Evolutionary conservation across 1,139 yeast genomes (phyloP).

Genomic region (Magnusiomyces suaveolens): DNA sequence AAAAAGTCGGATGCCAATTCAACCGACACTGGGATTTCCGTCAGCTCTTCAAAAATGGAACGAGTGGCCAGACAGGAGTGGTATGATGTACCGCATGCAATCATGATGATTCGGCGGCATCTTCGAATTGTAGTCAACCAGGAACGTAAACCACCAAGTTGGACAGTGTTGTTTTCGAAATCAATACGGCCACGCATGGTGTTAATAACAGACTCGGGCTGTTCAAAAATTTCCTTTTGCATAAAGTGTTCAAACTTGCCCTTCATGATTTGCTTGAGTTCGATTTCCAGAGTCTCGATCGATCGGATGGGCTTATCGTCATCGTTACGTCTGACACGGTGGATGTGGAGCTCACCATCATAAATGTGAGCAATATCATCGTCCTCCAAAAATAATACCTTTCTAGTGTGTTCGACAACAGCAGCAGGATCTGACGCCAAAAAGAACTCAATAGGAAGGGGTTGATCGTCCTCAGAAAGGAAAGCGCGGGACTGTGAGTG

Average conservation of each 20-base stretch:
- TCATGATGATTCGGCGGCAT: conserved; percentile 92
- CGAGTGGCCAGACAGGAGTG: conserved; percentile 97
- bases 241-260: conserved; percentile 93
- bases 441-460: conserved; percentile 92
- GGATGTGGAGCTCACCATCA: conserved; percentile 97
- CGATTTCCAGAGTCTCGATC: conserved; percentile 94
- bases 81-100: conserved; percentile 98
- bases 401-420: conserved; percentile 94
- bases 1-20: conserved; percentile 96
- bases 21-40: conserved; percentile 91
- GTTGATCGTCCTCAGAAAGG: conserved; percentile 81
- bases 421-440: conserved; percentile 96
- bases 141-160: conserved; percentile 81
- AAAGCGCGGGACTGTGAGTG: conserved; percentile 91
- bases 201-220: conserved; percentile 95
- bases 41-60: conserved; percentile 90
- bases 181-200: conserved; percentile 99
- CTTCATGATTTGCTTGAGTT: conserved; percentile 95
- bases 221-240: conserved; percentile 98
- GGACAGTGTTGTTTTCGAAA: conserved; percentile 66
- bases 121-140: conserved; percentile 85
- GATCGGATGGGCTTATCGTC: conserved; percentile 91
- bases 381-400: conserved; percentile 91
- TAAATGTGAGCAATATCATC: conserved; percentile 97
- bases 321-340: conserved; percentile 84